Evolutionary conservation across 2,329 filamentous ascomycete species (phyloP), one percentile per base, ranked within the genome.

Genomic region (Fonsecaea multimorphosa): DNA sequence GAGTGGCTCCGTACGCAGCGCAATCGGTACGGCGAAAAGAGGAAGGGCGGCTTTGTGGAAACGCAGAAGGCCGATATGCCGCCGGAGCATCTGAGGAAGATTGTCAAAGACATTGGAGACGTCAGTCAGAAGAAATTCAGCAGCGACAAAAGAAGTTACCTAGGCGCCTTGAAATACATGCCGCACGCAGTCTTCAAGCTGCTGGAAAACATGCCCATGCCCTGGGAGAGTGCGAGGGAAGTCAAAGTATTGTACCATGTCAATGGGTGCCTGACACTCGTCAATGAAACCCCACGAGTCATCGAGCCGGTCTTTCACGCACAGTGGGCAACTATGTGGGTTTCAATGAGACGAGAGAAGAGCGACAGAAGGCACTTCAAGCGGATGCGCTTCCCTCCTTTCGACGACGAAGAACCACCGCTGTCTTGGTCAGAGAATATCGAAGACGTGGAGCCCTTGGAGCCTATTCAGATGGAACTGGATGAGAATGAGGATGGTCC

Each of bases 251-350:
- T 99, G 12, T 99, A 99, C 78, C 95, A 99, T 76, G 93, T 98
- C 74, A 99, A 99, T 75, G 95, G 95, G 32, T 99, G 96, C 75
- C 80, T 99, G 79, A 99, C 95, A 1, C 82, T 99, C 63, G 96
- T 99, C 74, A 99, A 99, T 77, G 95, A 99, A 82, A 92, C 90
- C 6, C 95, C 96, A 14, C 87, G 96, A 73, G 96, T 99, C 62
- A 98, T 99, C 74, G 95, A 98, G 76, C 95, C 95, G 0, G 91
- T 99, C 3, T 99, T 96, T 79, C 93, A 97, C 76, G 95, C 95
- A 64, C 95, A 99, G 78, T 99, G 95, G 95, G 95, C 95, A 12
- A 96, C 94, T 61, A 99, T 99, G 95, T 99, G 95, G 95, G 89
- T 96, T 29, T 92, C 91, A 52, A 99, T 99, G 95, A 89, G 95